Percentiles rank a stretch among this genome's conserved stretches.
These are phyloP conservation scores for Aspergillus fumigatiaffinis DNA, from an alignment of 2,329 filamentous ascomycete species.

Conservation along the genomic window DNA sequence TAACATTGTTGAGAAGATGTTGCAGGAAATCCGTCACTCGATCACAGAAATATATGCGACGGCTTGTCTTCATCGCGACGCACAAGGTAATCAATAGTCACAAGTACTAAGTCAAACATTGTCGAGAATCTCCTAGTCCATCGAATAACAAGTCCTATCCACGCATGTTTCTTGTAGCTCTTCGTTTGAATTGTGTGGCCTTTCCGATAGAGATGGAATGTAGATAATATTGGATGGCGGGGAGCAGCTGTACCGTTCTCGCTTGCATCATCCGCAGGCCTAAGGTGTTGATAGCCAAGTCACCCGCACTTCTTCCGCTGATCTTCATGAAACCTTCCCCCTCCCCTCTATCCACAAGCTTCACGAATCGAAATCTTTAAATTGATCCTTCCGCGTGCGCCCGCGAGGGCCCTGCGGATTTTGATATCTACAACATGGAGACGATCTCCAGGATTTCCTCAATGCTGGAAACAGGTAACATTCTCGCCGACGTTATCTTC, in stretches of 20 bases:
- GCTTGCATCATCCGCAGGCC: neutral
- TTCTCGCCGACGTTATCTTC: neutral
- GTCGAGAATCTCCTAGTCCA: slow-evolving; percentile 8
- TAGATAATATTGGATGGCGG: neutral
- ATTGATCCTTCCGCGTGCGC: neutral
- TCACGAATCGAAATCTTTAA: neutral
- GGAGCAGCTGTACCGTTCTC: neutral
- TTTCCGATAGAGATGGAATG: neutral
- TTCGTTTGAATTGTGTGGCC: neutral
- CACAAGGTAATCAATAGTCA: neutral
- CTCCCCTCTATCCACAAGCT: neutral
- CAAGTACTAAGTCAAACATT: neutral
- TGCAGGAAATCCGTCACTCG: slow-evolving; percentile 54
- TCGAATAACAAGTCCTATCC: neutral
- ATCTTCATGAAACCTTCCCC: neutral
- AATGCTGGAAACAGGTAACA: slow-evolving; percentile 87
- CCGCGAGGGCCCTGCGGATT: slow-evolving; percentile 15
- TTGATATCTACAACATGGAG: slow-evolving; percentile 63
- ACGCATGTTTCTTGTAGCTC: neutral
- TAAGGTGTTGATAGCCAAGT: neutral
- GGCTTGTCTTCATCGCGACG: slow-evolving; percentile 15
- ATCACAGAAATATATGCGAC: slow-evolving; percentile 47
- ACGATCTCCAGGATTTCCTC: slow-evolving; percentile 91
- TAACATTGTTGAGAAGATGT: slow-evolving; percentile 56
- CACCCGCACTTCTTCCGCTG: neutral